Evolutionary conservation across 2,329 filamentous ascomycete species (phyloP), one percentile per base, ranked within the genome.

Genomic region (Rhynchosporium agropyri): DNA sequence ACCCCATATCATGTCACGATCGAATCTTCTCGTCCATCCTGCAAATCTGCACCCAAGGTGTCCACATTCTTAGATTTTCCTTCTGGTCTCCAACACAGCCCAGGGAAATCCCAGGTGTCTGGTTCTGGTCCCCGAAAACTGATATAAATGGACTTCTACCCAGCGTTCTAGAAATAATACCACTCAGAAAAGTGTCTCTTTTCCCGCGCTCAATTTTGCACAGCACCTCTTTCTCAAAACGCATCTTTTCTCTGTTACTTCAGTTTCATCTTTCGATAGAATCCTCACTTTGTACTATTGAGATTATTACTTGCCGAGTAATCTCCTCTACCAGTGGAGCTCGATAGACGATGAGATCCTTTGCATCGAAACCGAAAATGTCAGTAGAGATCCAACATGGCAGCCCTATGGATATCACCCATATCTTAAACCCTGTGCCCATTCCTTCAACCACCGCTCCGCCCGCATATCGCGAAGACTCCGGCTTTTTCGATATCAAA

Each of bases 51-150:
- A 15, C 15, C 33, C 38, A n/a, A 10, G 9, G 15, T 38, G n/a
- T 54, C 33, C 51, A 54, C 51, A 54, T 54, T 54, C 51, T 33
- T 28, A 9, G 26, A 10, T n/a, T 20, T 20, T 10, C 40, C 29
- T 54, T 54, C 51, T 40, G 33, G 51, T 42, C 26, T 15, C 50
- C 50, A 38, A 53, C 50, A 40, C 36, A 10, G n/a, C 31, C 33
- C 20, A 42, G 38, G 33, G 51, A 33, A 40, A 20, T 42, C 51
- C 51, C 36, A 54, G 20, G 7, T 2, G 4, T 42, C 8, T 54
- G 51, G 51, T 28, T 42, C 51, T 54, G 51, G 36, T 54, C 51
- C n/a, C 36, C 33, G 36, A 54, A 13, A 33, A 33, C 40, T 33
- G 5, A 20, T 54, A 54, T 42, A 54, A 42, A n/a, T 54, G 51